Percentiles rank a stretch among this genome's conserved stretches.
phyloP scores from a whole-genome alignment of 2,329 filamentous ascomycete genomes.

The Drechslera avenae region DNA sequence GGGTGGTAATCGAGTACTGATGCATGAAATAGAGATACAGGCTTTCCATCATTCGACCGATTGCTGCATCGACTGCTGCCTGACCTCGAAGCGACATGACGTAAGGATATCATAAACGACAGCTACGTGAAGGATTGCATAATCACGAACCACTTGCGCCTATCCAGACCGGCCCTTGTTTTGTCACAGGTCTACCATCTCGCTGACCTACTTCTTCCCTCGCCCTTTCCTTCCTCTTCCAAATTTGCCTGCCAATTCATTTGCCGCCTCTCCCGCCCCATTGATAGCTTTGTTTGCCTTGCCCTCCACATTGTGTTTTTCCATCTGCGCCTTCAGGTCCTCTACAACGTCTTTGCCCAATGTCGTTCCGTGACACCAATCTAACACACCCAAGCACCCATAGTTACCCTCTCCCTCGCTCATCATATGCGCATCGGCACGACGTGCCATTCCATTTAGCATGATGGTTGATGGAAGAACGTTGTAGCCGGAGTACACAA shows the following conservation, averaged over 20 bases:
- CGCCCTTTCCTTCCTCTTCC: conserved; percentile 36
- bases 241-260: conserved; percentile 36
- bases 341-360: conserved; percentile 63
- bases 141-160: conserved; percentile 5
- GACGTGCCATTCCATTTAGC: conserved; percentile 61
- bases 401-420: conserved; percentile 64
- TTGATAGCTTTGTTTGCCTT: conserved; percentile 46
- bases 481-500: conserved; percentile 71
- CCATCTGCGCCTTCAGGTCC: conserved; percentile 61
- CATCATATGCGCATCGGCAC: conserved; percentile 65
- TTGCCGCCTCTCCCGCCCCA: conserved; percentile 38
- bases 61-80: conserved; percentile 15
- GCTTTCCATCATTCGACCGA: conserved; percentile 25
- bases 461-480: conserved; percentile 64
- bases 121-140: conserved; percentile 4
- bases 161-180: not conserved
- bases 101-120: conserved; percentile 13
- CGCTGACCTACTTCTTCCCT: conserved; percentile 25
- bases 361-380: conserved; percentile 45
- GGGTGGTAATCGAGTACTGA: conserved; percentile 36
- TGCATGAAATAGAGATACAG: conserved; percentile 37
- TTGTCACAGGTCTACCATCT: not conserved
- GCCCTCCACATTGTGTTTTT: conserved; percentile 59
- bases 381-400: conserved; percentile 64
- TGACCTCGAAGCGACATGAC: conserved; percentile 7